Percentiles rank a stretch among this genome's conserved stretches.
Conservation (phyloP, 345 rosid genomes). For the Brassica carinata region DNA sequence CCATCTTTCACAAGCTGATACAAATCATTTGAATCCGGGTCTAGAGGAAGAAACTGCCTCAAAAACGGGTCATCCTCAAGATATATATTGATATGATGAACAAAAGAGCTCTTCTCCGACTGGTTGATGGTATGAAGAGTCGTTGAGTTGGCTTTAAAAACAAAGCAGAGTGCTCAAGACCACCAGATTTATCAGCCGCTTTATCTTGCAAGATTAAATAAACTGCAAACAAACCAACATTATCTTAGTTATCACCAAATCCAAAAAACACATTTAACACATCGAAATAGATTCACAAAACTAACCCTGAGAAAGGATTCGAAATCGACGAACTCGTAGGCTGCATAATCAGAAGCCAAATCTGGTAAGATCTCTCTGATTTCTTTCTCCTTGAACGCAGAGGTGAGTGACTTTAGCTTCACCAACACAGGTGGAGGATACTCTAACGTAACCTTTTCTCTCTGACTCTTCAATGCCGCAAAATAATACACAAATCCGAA, state of each 20-base stretch:
- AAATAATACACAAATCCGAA: slow-evolving; percentile 46
- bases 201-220: slow-evolving; percentile 65
- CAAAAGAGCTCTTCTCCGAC: background rate
- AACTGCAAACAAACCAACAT: slow-evolving; percentile 42
- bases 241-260: background rate
- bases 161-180: slow-evolving; percentile 46
- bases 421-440: slow-evolving; percentile 71
- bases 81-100: background rate
- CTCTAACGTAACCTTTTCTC: slow-evolving; percentile 56
- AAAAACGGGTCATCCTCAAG: background rate
- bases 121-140: background rate
- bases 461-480: slow-evolving; percentile 60
- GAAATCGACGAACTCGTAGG: slow-evolving; percentile 66
- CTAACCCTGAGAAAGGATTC: slow-evolving; percentile 80
- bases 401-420: slow-evolving; percentile 69
- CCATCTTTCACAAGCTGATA: background rate
- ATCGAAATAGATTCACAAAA: slow-evolving; percentile 12
- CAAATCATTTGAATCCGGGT: background rate
- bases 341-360: slow-evolving; percentile 44
- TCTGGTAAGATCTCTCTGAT: slow-evolving; percentile 53
- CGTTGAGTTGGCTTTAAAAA: background rate
- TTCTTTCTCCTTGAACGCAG: slow-evolving; percentile 69
- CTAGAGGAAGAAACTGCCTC: background rate
- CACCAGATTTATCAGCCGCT: slow-evolving; percentile 63
- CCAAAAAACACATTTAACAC: slow-evolving; percentile 6